Evolutionary conservation across 208 protist genomes (phyloP).

Genomic region (Leishmania amazonensis): DNA sequence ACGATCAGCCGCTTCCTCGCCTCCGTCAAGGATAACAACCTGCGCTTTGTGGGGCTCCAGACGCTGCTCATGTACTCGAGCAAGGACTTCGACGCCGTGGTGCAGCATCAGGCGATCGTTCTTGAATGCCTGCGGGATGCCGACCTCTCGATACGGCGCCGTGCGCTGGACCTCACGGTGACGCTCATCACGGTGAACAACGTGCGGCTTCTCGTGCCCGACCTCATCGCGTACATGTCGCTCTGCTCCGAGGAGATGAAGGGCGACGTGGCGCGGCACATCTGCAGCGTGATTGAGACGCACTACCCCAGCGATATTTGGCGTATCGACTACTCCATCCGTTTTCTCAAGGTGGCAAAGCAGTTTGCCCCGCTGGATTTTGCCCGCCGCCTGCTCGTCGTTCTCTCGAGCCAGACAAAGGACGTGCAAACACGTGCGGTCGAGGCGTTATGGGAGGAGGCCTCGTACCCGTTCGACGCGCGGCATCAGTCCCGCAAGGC

Average conservation of each 20-base stretch:
- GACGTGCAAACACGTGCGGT: constrained; percentile 92
- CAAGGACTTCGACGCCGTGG: constrained; percentile 88
- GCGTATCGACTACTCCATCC: constrained; percentile 96
- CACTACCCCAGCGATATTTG: constrained; percentile 95
- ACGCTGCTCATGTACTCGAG: constrained; percentile 92
- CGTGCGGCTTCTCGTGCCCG: constrained; percentile 93
- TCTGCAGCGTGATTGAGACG: constrained; percentile 93
- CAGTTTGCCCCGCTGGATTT: constrained; percentile 72
- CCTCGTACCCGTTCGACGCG: constrained; percentile 72
- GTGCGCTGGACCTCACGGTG: constrained; percentile 97
- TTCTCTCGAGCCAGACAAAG: constrained; percentile 83
- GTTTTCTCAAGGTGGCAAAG: constrained; percentile 86
- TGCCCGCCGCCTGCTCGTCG: constrained; percentile 81
- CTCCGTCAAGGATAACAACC: constrained; percentile 97
- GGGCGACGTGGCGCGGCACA: constrained; percentile 91
- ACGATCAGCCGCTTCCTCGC: constrained; percentile 98
- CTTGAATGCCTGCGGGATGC: constrained; percentile 97
- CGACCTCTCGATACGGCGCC: constrained; percentile 97
- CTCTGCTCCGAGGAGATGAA: constrained; percentile 94
- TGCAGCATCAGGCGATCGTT: constrained; percentile 93
- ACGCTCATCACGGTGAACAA: constrained; percentile 95
- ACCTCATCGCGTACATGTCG: constrained; percentile 95
- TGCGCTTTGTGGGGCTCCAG: constrained; percentile 97
- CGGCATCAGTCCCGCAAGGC: constrained; percentile 81
- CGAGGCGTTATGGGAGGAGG: constrained; percentile 90